Conservation (phyloP, 1,284 basidiomycete species). For the Malassezia dermatis region DNA sequence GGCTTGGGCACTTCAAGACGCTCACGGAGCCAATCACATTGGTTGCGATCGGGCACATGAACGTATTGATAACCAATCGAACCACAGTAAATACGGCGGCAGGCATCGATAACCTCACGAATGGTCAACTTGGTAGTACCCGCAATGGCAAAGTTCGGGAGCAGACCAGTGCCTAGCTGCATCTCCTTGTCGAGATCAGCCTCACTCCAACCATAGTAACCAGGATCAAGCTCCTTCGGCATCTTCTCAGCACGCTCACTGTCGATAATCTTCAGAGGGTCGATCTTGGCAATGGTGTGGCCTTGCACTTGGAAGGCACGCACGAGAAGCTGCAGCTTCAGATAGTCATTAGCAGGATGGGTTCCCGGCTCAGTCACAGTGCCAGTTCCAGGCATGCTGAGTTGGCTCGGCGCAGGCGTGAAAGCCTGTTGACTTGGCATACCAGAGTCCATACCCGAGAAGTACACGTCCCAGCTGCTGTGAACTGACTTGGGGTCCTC, state of each 20-base stretch:
- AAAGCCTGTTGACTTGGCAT: constrained; percentile 73
- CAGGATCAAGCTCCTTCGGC: constrained; percentile 41
- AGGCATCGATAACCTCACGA: constrained; percentile 80
- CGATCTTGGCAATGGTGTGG: constrained; percentile 87
- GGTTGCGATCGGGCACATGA: constrained; percentile 94
- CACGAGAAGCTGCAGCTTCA: constrained; percentile 58
- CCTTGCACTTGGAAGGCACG: constrained; percentile 98
- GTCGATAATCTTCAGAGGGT: constrained; percentile 84
- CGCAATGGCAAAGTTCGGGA: constrained; percentile 75
- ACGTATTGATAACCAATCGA: constrained; percentile 93
- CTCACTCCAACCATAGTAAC: constrained; percentile 78
- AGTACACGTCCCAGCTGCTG: constrained; percentile 89
- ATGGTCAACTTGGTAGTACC: constrained; percentile 81
- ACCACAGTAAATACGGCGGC: constrained; percentile 89
- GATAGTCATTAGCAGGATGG: constrained; percentile 72
- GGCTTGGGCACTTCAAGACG: constrained; percentile 90
- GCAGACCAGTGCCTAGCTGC: constrained; percentile 83
- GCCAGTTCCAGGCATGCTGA: constrained; percentile 53
- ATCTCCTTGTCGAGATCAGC: constrained; percentile 89
- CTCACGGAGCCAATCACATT: constrained; percentile 98
- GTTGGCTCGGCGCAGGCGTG: constrained; percentile 62
- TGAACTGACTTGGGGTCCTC: constrained; percentile 77
- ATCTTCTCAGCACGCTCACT: constrained; percentile 59
- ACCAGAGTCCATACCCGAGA: constrained; percentile 82
- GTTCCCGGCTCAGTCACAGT: constrained; percentile 64